Conservation (phyloP, 139 green algal genomes). For the Chara braunii region DNA sequence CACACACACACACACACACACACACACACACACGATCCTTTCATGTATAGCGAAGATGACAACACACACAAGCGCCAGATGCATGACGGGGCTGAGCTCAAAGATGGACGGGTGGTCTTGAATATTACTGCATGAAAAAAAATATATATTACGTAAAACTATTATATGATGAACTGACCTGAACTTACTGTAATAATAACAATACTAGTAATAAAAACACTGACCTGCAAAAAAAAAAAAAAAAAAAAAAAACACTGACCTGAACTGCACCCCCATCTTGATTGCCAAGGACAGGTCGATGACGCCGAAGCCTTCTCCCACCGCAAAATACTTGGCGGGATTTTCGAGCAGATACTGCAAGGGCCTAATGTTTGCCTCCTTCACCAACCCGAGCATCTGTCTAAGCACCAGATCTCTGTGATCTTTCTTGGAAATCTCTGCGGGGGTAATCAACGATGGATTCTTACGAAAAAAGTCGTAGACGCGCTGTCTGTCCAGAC, state of each 20-base stretch:
- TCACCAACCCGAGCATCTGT: conserved; percentile 18
- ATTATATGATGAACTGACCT: too few species aligned
- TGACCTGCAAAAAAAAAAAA: conserved; percentile 1
- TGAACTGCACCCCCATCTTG: conserved; percentile 42
- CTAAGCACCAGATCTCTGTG: conserved; percentile 24
- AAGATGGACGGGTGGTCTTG: too few species aligned
- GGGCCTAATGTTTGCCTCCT: conserved; percentile 3
- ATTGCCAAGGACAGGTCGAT: conserved; percentile 35
- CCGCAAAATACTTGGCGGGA: conserved; percentile 29
- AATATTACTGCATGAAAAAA: too few species aligned
- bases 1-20: too few species aligned
- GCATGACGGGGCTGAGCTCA: too few species aligned
- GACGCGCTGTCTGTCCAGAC: conserved; percentile 17
- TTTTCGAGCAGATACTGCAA: conserved; percentile 4
- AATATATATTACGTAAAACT: too few species aligned
- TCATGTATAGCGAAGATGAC: too few species aligned
- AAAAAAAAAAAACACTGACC: conserved; percentile 3
- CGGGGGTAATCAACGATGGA: conserved; percentile 21
- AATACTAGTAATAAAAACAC: too few species aligned
- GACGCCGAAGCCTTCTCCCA: conserved; percentile 23
- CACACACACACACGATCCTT: too few species aligned
- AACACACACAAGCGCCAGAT: too few species aligned
- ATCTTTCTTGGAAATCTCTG: conserved; percentile 31
- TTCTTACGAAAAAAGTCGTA: conserved; percentile 19
- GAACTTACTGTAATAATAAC: too few species aligned